Evolutionary conservation across 352 stramenopile genomes (phyloP).

Genomic region (Phytophthora aleatoria): DNA sequence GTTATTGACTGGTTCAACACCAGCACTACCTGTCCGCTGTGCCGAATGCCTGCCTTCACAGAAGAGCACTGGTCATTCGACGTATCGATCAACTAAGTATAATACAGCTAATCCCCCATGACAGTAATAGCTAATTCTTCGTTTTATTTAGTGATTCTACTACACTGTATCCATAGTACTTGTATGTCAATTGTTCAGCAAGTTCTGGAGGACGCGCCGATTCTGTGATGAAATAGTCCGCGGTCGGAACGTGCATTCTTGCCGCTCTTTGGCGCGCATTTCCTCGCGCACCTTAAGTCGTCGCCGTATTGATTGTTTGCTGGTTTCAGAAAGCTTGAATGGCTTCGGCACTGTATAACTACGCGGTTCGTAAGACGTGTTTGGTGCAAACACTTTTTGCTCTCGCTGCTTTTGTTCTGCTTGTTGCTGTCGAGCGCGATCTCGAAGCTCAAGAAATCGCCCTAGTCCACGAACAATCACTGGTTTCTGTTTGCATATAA

Average conservation of each 20-base stretch:
- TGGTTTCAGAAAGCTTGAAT: conserved; percentile 74
- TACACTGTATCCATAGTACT: no score
- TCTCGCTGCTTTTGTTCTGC: conserved; percentile 68
- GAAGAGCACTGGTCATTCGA: conserved; percentile 46
- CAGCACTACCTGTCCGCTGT: conserved; percentile 72
- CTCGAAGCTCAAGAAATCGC: conserved; percentile 76
- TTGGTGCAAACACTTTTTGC: conserved; percentile 62
- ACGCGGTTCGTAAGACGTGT: conserved; percentile 62
- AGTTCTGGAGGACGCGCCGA: conserved; percentile 53
- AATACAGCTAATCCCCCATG: background rate
- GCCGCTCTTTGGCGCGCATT: conserved; percentile 53
- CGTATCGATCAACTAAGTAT: conserved; percentile 43
- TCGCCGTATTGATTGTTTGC: conserved; percentile 53
- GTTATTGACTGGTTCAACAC: conserved; percentile 79
- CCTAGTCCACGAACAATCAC: conserved; percentile 83
- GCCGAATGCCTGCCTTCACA: conserved; percentile 46
- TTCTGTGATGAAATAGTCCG: conserved; percentile 61
- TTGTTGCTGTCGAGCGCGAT: conserved; percentile 70
- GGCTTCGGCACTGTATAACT: conserved; percentile 79
- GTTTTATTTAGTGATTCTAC: background rate
- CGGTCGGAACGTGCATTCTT: conserved; percentile 68
- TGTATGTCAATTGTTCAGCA: conserved; percentile 40
- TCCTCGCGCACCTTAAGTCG: conserved; percentile 51
- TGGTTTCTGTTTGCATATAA: conserved; percentile 29
- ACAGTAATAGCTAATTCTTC: background rate